These are phyloP conservation scores for Fusarium cyanostomum DNA, from an alignment of 2,329 filamentous ascomycete genomes.

Conservation along the genomic window DNA sequence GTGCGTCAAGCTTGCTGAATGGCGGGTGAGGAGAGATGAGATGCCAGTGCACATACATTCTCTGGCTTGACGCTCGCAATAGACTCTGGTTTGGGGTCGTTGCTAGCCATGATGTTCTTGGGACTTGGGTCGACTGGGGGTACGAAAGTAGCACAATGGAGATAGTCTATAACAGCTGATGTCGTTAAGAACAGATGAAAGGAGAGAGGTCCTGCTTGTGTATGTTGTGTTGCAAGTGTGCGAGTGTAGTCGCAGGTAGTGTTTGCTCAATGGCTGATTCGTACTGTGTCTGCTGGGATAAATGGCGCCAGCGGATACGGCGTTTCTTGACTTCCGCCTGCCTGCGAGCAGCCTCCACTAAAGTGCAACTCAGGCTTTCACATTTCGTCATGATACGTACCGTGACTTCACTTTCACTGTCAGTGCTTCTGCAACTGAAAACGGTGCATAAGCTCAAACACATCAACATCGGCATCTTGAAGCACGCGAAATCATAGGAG, in stretches of 20 bases:
- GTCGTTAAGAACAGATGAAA: not conserved
- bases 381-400: constrained; percentile 34
- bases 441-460: constrained; percentile 1
- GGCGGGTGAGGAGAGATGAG: not conserved
- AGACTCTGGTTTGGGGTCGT: constrained; percentile 47
- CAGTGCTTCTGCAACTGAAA: not conserved
- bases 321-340: constrained; percentile 33
- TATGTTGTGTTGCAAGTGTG: constrained; percentile 8
- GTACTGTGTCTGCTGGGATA: constrained; percentile 29
- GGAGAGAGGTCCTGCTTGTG: not conserved
- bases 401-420: not conserved
- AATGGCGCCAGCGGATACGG: constrained; percentile 24
- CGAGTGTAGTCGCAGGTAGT: constrained; percentile 7
- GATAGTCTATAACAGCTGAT: not conserved
- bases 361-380: constrained; percentile 13
- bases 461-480: constrained; percentile 6
- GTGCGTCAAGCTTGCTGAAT: not conserved
- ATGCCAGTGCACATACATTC: constrained; percentile 44
- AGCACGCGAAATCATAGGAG: not conserved
- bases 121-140: not conserved
- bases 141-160: not conserved
- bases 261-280: constrained; percentile 28
- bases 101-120: constrained; percentile 49
- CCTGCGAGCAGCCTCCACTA: not conserved
- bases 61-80: constrained; percentile 45